phyloP scores from a whole-genome alignment of 768 basidiomycete genomes.

The Myochromella boudieri region DNA sequence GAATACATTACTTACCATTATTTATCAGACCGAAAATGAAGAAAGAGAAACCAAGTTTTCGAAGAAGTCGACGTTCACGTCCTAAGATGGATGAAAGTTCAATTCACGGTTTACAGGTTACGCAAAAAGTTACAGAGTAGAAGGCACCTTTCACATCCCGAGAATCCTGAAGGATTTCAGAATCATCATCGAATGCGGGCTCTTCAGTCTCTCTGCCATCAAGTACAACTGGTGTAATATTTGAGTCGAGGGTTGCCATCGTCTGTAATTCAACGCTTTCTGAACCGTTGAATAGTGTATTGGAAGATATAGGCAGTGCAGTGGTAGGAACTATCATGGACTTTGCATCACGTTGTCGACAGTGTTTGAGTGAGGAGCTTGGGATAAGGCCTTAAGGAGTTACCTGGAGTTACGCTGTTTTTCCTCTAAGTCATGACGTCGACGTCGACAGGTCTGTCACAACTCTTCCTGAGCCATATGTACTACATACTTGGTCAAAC shows the following conservation, averaged over 20 bases:
- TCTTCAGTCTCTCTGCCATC: not conserved
- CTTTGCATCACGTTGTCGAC: slow-evolving; percentile 7
- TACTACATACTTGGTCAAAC: no score
- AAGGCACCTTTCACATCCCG: slow-evolving; percentile 12
- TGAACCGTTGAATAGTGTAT: not conserved
- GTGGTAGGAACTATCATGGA: slow-evolving; percentile 3
- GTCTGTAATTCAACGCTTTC: slow-evolving; percentile 9
- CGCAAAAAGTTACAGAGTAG: not conserved
- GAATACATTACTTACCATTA: slow-evolving; percentile 55
- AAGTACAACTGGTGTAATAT: not conserved
- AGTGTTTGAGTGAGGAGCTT: no score
- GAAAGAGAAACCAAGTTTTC: slow-evolving; percentile 63
- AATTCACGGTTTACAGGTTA: not conserved
- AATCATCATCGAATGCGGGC: slow-evolving; percentile 9
- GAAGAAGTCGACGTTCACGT: slow-evolving; percentile 23
- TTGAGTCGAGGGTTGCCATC: not conserved
- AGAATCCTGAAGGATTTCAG: not conserved
- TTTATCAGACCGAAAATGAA: slow-evolving; percentile 92
- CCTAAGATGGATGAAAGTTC: slow-evolving; percentile 5
- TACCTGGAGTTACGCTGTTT: no score
- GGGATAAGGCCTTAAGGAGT: no score
- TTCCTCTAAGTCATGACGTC: no score
- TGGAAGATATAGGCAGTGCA: not conserved
- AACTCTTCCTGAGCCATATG: no score
- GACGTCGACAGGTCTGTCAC: no score